Evolutionary conservation across 164 flowering plant genomes (phyloP), one percentile per base, ranked within the genome.

Genomic region (Taxillus chinensis): DNA sequence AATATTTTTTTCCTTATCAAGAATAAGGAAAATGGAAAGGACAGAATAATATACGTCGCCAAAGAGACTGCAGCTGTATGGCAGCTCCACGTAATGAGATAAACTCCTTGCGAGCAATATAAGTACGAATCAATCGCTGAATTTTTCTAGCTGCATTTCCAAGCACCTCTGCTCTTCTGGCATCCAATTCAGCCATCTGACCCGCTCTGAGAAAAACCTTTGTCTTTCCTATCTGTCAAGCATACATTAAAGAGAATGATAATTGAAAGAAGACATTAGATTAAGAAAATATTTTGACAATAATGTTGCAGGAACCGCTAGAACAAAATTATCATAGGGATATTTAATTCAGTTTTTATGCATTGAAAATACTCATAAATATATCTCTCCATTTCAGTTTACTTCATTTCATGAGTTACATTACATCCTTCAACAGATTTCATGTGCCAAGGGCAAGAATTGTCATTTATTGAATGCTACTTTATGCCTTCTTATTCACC

Each of bases 141-240:
- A 95, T 86, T 13, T 63, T 73, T 75, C 82, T 89, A 39, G 99
- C 99, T 41, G 99, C 99, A 79, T 82, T 79, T 62, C 92, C 90
- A 66, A 91, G 86, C 46, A 95, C 96, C 76, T 83, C 92, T 61
- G 93, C 80, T 73, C 99, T 87, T 71, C 92, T 80, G 59, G 96
- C 87, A 80, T 95, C 99, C 72, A 95, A 73, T 69, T 87, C 97
- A 64, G 99, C 99, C 99, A 95, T 95, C 79, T 95, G 99, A 54
- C 99, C 99, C 67, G 96, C 99, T 74, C 99, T 82, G 37, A 95
- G 80, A 74, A 95, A 95, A 59, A 89, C 89, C 72, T 95, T 91
- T 59, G 95, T 80, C 76, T 89, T 95, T 16, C 99, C 99, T 58
- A 95, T 77, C 99, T 95, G 89, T 71, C 62, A 73, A 65, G 38